Evolutionary conservation across 2,329 filamentous ascomycete genomes (phyloP).

Genomic region (Penicillium sp.): DNA sequence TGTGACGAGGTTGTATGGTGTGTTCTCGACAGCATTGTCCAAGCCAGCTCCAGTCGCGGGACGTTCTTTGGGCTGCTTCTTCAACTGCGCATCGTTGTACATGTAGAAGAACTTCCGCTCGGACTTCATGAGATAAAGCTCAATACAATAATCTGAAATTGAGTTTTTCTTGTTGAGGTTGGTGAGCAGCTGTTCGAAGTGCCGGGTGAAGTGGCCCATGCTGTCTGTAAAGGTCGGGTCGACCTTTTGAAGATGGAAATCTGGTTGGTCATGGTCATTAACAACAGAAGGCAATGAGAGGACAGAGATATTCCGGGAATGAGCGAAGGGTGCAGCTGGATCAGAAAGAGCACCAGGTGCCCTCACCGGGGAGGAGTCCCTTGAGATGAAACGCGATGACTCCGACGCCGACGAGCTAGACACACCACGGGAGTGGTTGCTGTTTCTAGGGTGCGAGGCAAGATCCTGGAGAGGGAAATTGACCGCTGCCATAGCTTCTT

Average conservation of each 20-base stretch:
- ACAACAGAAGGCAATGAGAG: constrained; percentile 52
- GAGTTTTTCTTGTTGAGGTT: constrained; percentile 50
- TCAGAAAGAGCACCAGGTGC: background rate
- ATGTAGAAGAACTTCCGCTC: constrained; percentile 59
- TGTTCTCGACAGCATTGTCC: constrained; percentile 33
- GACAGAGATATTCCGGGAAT: constrained; percentile 36
- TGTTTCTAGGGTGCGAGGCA: background rate
- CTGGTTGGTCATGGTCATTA: constrained; percentile 47
- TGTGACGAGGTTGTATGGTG: constrained; percentile 19
- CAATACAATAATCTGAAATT: constrained; percentile 52
- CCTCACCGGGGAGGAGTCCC: constrained; percentile 41
- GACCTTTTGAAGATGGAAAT: constrained; percentile 56
- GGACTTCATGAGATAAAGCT: constrained; percentile 55
- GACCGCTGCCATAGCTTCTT: constrained; percentile 2
- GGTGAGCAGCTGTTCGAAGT: constrained; percentile 51
- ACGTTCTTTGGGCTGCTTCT: constrained; percentile 36
- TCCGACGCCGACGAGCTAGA: constrained; percentile 4
- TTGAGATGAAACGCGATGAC: constrained; percentile 8
- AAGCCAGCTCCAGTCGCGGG: constrained; percentile 29
- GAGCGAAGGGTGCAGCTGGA: background rate
- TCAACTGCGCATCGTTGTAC: constrained; percentile 52
- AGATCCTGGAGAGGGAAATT: constrained; percentile 3
- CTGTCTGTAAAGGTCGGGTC: constrained; percentile 60
- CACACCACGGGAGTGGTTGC: background rate
- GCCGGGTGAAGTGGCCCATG: constrained; percentile 52